Evolutionary conservation across 805 yeast genomes (phyloP).

Genomic region (Deakozyma indianensis): DNA sequence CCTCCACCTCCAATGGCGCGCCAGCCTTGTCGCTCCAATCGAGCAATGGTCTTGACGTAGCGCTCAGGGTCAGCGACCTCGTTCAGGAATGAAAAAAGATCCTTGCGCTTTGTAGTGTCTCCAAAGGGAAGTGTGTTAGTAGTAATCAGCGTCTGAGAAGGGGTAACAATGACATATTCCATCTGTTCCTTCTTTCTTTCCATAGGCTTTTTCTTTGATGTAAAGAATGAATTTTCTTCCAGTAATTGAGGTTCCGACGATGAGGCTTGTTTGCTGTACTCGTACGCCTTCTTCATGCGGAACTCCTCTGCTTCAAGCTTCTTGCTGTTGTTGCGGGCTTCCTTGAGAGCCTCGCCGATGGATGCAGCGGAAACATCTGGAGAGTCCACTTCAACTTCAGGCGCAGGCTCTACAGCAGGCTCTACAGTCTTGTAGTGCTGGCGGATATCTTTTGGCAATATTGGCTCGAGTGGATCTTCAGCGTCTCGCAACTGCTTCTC

Average conservation of each 20-base stretch:
- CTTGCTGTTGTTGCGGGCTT: neutral
- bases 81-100: conserved; percentile 12
- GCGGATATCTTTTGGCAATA: neutral
- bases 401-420: neutral
- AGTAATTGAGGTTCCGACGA: conserved; percentile 25
- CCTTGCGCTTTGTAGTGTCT: conserved; percentile 8
- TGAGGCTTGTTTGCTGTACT: conserved; percentile 29
- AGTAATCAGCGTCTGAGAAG: conserved; percentile 9
- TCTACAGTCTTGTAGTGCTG: neutral
- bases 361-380: neutral
- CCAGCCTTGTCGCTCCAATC: conserved; percentile 35
- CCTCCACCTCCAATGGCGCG: conserved; percentile 38
- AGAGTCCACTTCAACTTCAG: neutral
- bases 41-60: conserved; percentile 10
- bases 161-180: conserved; percentile 12
- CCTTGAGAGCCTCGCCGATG: neutral
- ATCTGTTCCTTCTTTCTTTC: conserved; percentile 10
- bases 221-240: conserved; percentile 26
- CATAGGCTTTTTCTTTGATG: conserved; percentile 15
- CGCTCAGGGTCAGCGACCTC: conserved; percentile 9
- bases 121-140: conserved; percentile 10
- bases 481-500: neutral
- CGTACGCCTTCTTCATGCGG: conserved; percentile 36
- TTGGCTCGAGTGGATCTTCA: neutral
- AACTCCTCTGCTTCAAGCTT: conserved; percentile 27